These are phyloP conservation scores for Coniosporium apollinis DNA, from an alignment of 495 filamentous ascomycete genomes.

Conservation along the genomic window DNA sequence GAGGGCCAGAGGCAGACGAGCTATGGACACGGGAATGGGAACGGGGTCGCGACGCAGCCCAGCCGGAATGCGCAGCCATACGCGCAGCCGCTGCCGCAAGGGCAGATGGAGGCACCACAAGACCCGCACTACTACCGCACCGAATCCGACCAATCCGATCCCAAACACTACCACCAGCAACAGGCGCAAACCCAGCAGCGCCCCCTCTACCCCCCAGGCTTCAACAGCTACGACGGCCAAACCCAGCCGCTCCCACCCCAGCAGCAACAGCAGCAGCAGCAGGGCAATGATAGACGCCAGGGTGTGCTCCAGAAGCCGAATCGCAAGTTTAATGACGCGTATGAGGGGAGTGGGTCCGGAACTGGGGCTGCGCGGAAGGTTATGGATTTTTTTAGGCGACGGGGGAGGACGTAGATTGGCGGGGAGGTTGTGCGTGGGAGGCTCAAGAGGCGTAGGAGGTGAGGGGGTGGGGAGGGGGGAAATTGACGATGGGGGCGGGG, in stretches of 20 bases:
- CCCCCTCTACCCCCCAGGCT: conserved; percentile 8
- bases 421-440: conserved; percentile 3
- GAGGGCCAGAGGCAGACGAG: neutral
- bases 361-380: conserved; percentile 75
- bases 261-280: conserved; percentile 2
- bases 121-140: conserved; percentile 11
- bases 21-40: too few relatives aligned
- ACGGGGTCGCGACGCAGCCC: too few relatives aligned
- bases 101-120: conserved; percentile 10
- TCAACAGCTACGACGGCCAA: conserved; percentile 8
- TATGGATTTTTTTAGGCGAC: conserved; percentile 93
- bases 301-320: conserved; percentile 66
- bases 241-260: neutral
- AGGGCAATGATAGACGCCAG: conserved; percentile 8
- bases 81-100: neutral
- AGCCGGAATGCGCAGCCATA: conserved; percentile 8
- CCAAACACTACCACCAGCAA: conserved; percentile 5
- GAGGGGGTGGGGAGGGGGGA: neutral
- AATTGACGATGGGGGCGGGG: too few relatives aligned
- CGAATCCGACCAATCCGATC: conserved; percentile 11
- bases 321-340: conserved; percentile 77
- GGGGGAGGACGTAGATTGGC: conserved; percentile 50
- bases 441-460: neutral
- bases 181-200: conserved; percentile 4
- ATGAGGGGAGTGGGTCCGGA: conserved; percentile 70